A percentile compares a stretch with the other conserved stretches of the same genome.
These are phyloP conservation scores for Torulaspora pretoriensis DNA, from an alignment of 1,139 yeast species.

Conservation along the genomic window DNA sequence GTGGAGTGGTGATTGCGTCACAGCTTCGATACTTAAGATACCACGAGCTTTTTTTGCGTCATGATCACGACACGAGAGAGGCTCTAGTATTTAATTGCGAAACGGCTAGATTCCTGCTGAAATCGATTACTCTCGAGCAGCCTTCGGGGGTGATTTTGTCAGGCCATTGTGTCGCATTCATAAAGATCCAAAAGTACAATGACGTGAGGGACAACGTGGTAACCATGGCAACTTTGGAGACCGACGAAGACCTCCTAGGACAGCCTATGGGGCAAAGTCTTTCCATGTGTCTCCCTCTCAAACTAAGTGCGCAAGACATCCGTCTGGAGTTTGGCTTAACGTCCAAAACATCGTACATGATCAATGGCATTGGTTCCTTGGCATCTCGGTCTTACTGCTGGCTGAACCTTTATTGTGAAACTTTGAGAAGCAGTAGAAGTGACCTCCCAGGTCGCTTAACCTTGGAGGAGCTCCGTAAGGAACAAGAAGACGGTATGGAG, in stretches of 20 bases:
- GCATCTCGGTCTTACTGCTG: slow-evolving; percentile 36
- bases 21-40: slow-evolving; percentile 67
- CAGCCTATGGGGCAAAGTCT: slow-evolving; percentile 7
- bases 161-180: slow-evolving; percentile 17
- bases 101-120: slow-evolving; percentile 17
- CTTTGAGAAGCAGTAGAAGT: slow-evolving; percentile 16
- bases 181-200: slow-evolving; percentile 29
- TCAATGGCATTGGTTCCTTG: slow-evolving; percentile 20
- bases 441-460: slow-evolving; percentile 8
- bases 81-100: slow-evolving; percentile 12
- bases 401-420: slow-evolving; percentile 40
- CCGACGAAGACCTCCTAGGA: slow-evolving; percentile 11
- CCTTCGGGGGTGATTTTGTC: slow-evolving; percentile 21
- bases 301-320: slow-evolving; percentile 21
- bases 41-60: slow-evolving; percentile 42
- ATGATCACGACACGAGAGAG: slow-evolving; percentile 15
- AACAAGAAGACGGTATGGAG: slow-evolving; percentile 17
- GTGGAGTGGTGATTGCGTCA: slow-evolving; percentile 68
- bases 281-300: slow-evolving; percentile 12
- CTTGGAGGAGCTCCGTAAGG: slow-evolving; percentile 19
- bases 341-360: slow-evolving; percentile 16
- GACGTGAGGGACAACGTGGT: slow-evolving; percentile 18
- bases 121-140: slow-evolving; percentile 18
- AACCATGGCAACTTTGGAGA: slow-evolving; percentile 15
- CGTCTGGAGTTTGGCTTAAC: slow-evolving; percentile 26